These are phyloP conservation scores for Bisporella sp. DNA, from an alignment of 2,329 filamentous ascomycete genomes.

Conservation along the genomic window DNA sequence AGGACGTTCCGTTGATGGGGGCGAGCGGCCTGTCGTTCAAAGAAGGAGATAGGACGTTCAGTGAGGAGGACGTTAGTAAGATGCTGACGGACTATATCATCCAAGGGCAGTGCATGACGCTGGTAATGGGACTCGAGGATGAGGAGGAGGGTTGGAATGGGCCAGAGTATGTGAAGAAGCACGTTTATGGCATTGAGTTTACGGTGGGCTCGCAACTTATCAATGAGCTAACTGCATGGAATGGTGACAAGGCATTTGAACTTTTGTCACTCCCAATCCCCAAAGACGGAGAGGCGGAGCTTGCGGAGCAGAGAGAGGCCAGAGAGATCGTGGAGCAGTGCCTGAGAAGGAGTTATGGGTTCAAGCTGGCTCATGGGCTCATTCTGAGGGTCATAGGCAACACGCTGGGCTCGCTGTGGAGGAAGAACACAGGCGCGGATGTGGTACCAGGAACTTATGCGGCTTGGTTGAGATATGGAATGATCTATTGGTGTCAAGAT, in stretches of 20 bases:
- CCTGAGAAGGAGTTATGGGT: conserved; percentile 42
- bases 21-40: conserved; percentile 18
- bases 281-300: conserved; percentile 33
- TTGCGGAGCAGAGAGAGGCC: conserved; percentile 38
- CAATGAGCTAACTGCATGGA: conserved; percentile 45
- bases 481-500: conserved; percentile 39
- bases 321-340: conserved; percentile 44
- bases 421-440: conserved; percentile 41
- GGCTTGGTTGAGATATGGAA: conserved; percentile 45
- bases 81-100: conserved; percentile 50
- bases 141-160: conserved; percentile 45
- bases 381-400: conserved; percentile 41
- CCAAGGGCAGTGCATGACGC: conserved; percentile 45
- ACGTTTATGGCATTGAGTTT: conserved; percentile 43
- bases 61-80: conserved; percentile 32
- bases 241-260: conserved; percentile 40
- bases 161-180: conserved; percentile 40
- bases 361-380: conserved; percentile 49
- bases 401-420: conserved; percentile 48
- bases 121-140: conserved; percentile 46
- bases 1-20: conserved; percentile 34
- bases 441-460: conserved; percentile 44
- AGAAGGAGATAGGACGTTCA: conserved; percentile 28
- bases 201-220: conserved; percentile 45
- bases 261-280: conserved; percentile 40